Base-by-base conservation (phyloP, 805 yeast species). In the Hanseniaspora pseudoguilliermondii region DNA sequence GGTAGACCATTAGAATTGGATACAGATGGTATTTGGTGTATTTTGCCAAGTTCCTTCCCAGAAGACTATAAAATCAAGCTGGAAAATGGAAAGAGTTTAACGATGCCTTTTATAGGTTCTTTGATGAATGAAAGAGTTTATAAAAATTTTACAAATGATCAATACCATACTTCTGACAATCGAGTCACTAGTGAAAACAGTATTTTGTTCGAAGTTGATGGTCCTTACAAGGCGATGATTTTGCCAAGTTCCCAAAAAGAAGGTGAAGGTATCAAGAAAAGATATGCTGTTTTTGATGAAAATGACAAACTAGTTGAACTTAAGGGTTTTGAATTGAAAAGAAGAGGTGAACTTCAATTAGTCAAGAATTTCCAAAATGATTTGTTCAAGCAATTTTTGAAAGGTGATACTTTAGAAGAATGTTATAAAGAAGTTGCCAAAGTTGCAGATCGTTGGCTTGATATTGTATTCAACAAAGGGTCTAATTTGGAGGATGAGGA, bases 11-110 rank as follows among this genome's bases (percentile, higher is more conserved):
- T 93, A 58, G 99, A 93, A 65, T 77, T 93, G 60, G 99, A 93
- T 70, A 93, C 99, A 0, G 99, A 93, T 76, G 99, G 99, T 74
- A 93, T 93, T 65, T 93, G 99, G 99, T 93, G 99, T 78, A 93
- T 90, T 60, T 73, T 93, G 46, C 98, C 99, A 1, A 76, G 81
- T 52, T 79, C 95, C 1, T 93, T 93, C 67, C 99, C 99, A 0
- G 98, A 93, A 63, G 84, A 89, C 61, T 88, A 75, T 68, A 74
- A 74, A 21, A 80, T 93, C 65, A 76, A 78, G 57, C 67, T 86
- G 63, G 80, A 82, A 60, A 81, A 83, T 63, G 97, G 97, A 4
- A 86, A 86, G 66, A 81, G 78, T 49, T 69, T 88, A 15, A 76
- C 78, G 44, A 73, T 90, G 55, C 91, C 95, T 11, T 93, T 93